These are phyloP conservation scores for Coemansia pectinata DNA, from an alignment of 192 early-diverging fungal genomes.

Conservation along the genomic window DNA sequence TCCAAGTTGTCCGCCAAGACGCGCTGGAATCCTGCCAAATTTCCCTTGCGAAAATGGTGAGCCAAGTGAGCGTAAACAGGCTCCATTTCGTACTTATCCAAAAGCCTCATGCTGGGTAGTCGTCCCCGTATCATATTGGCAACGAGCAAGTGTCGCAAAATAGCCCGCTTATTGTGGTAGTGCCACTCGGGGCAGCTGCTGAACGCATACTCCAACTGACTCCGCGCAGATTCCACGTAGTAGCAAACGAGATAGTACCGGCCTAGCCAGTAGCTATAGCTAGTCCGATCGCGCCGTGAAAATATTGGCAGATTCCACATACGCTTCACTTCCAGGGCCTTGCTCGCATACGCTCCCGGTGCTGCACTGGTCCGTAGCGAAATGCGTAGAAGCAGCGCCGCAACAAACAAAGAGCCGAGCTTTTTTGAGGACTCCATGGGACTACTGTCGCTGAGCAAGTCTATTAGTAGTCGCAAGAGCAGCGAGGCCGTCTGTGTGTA, in stretches of 20 bases:
- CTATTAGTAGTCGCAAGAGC: constrained; percentile 35
- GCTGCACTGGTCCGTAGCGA: constrained; percentile 43
- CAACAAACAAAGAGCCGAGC: constrained; percentile 34
- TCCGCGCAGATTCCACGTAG: constrained; percentile 38
- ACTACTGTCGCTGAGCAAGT: constrained; percentile 31
- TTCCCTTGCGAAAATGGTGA: constrained; percentile 31
- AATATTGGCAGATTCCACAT: constrained; percentile 15
- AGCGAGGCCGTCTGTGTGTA: constrained; percentile 43
- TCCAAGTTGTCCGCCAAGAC: constrained; percentile 37
- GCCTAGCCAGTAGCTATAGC: constrained; percentile 49
- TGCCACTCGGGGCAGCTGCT: constrained; percentile 33
- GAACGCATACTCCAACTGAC: constrained; percentile 43
- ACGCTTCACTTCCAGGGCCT: constrained; percentile 35
- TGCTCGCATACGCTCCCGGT: constrained; percentile 46
- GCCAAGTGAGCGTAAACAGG: constrained; percentile 29
- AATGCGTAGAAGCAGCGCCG: constrained; percentile 35
- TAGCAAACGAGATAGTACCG: constrained; percentile 50
- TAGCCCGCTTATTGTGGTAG: constrained; percentile 46
- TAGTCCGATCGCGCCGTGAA: constrained; percentile 27
- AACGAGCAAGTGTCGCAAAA: constrained; percentile 42
- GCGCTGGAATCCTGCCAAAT: constrained; percentile 39
- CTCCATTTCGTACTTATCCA: constrained; percentile 48
- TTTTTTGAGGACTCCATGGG: constrained; percentile 29
- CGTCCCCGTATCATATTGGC: constrained; percentile 50
- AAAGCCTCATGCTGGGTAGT: constrained; percentile 14